A percentile compares a stretch with the other conserved stretches of the same genome.
phyloP scores from a whole-genome alignment of 345 rosid species.

The Populus simonii region DNA sequence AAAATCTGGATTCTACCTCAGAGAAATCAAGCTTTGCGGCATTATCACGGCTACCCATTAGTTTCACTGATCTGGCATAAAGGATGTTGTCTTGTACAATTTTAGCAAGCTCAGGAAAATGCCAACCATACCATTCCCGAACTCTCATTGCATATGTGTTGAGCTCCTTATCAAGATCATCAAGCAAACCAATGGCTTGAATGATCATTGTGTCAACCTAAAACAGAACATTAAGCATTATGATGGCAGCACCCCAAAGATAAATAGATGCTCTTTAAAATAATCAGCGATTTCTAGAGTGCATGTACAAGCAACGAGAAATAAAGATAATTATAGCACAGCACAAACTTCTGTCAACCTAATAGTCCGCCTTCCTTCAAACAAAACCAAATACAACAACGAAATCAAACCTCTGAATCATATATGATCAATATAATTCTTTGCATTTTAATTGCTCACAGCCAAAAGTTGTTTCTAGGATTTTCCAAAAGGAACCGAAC shows the following conservation, averaged over 20 bases:
- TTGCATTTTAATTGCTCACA: too few species aligned
- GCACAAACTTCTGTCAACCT: background rate
- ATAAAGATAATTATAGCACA: background rate
- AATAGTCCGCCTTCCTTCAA: background rate
- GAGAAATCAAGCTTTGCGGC: constrained; percentile 90
- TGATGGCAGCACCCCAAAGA: background rate
- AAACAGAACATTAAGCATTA: constrained; percentile 6
- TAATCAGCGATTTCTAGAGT: background rate
- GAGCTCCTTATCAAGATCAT: constrained; percentile 94
- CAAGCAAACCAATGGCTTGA: constrained; percentile 93
- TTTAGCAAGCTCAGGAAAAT: constrained; percentile 96
- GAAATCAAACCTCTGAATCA: background rate
- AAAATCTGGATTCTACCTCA: constrained; percentile 33
- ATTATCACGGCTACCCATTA: constrained; percentile 75
- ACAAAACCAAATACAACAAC: background rate
- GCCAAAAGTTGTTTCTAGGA: too few species aligned
- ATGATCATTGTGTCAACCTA: constrained; percentile 97
- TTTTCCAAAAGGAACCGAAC: background rate
- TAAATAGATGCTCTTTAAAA: background rate
- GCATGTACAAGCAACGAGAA: background rate
- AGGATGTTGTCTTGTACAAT: constrained; percentile 74
- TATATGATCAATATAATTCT: background rate
- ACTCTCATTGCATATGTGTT: constrained; percentile 92
- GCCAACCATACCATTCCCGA: constrained; percentile 96
- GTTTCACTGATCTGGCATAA: constrained; percentile 78